These are phyloP conservation scores for Populus tomentosa DNA, from an alignment of 441 rosid genomes.

Conservation along the genomic window DNA sequence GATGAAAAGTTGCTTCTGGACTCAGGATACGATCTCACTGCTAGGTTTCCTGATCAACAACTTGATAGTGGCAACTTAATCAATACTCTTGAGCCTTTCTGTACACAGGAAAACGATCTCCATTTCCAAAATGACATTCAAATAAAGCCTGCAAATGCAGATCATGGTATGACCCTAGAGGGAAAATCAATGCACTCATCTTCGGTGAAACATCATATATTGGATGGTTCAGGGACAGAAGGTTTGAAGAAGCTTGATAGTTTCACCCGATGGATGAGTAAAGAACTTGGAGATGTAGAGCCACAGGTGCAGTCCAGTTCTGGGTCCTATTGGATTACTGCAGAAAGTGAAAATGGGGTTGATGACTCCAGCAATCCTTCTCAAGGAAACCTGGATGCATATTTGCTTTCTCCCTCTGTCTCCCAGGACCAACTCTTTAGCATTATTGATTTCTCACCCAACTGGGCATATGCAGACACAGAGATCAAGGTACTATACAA, in stretches of 20 bases:
- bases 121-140: constrained; percentile 20
- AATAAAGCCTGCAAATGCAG: constrained; percentile 28
- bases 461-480: constrained; percentile 57
- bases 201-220: constrained; percentile 40
- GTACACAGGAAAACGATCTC: constrained; percentile 5
- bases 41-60: constrained; percentile 35
- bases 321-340: constrained; percentile 60
- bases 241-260: constrained; percentile 85
- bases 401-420: constrained; percentile 57
- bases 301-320: constrained; percentile 48
- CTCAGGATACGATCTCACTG: constrained; percentile 26
- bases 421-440: constrained; percentile 76
- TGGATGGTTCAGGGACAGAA: constrained; percentile 48
- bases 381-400: constrained; percentile 53
- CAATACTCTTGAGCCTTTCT: constrained; percentile 18
- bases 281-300: constrained; percentile 85
- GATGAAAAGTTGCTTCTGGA: constrained; percentile 44
- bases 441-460: constrained; percentile 75
- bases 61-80: constrained; percentile 25
- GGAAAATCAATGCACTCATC: constrained; percentile 47
- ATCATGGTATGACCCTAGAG: constrained; percentile 29
- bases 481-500: constrained; percentile 50
- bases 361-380: constrained; percentile 41
- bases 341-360: constrained; percentile 53
- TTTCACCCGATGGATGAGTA: constrained; percentile 91